Conservation (phyloP, 2,329 filamentous ascomycete species). For the Trichoderma sp. region DNA sequence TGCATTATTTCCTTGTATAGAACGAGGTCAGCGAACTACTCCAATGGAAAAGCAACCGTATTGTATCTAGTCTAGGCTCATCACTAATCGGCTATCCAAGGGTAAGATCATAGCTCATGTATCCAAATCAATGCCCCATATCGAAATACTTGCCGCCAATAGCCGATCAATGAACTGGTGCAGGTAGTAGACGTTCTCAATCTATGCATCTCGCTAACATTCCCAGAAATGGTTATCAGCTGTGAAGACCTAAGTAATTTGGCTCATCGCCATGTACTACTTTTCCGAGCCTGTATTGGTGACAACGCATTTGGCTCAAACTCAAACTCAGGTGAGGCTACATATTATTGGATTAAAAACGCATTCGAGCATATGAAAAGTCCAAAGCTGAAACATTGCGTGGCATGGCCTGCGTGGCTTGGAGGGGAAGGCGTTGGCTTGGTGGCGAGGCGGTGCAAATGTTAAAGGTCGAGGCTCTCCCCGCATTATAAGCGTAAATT, state of each 20-base stretch:
- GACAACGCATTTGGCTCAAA: neutral
- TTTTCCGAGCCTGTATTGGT: neutral
- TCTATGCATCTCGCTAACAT: neutral
- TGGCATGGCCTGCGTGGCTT: slow-evolving; percentile 1
- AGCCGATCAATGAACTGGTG: neutral
- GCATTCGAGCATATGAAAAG: neutral
- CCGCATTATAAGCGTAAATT: neutral
- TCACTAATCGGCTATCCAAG: no score
- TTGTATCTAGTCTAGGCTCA: no score
- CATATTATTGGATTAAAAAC: neutral
- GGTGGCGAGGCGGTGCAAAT: neutral
- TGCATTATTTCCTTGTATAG: no score
- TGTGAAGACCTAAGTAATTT: neutral
- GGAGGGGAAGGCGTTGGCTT: no score
- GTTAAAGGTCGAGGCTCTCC: neutral
- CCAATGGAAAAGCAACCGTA: no score
- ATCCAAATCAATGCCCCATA: neutral
- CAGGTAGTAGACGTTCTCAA: neutral
- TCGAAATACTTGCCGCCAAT: neutral
- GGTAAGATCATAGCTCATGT: no score
- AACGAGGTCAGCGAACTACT: no score
- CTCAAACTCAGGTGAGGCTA: neutral
- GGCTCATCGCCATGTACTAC: neutral
- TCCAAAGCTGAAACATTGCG: neutral
- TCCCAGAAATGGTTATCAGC: neutral